phyloP scores from a whole-genome alignment of 352 stramenopile species.

The Phytophthora meadii region DNA sequence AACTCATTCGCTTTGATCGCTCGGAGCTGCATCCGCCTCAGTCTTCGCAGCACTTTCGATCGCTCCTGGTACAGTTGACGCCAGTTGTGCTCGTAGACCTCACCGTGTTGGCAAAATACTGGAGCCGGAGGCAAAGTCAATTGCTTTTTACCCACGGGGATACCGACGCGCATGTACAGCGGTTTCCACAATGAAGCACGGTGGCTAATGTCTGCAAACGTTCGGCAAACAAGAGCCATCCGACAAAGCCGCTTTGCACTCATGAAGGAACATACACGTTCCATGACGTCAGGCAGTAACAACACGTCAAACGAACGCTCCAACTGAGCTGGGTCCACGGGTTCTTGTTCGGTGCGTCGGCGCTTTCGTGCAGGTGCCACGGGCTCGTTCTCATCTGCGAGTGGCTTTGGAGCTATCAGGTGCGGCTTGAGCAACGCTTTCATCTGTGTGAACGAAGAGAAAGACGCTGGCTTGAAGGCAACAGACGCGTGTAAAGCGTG shows the following conservation, averaged over 20 bases:
- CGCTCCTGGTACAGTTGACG: constrained; percentile 39
- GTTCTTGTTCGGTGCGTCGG: constrained; percentile 10
- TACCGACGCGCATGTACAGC: constrained; percentile 43
- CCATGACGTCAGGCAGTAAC: constrained; percentile 69
- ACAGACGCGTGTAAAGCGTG: constrained; percentile 7
- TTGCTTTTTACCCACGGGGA: constrained; percentile 11
- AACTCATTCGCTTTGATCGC: constrained; percentile 10
- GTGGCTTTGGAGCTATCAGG: constrained; percentile 16
- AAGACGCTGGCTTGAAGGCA: constrained; percentile 7
- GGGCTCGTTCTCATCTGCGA: constrained; percentile 24
- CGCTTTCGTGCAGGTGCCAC: constrained; percentile 19
- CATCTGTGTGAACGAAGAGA: constrained; percentile 33
- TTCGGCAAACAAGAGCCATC: constrained; percentile 58
- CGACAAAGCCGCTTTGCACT: constrained; percentile 73
- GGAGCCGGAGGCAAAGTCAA: constrained; percentile 8
- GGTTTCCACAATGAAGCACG: constrained; percentile 46
- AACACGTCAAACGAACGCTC: constrained; percentile 59
- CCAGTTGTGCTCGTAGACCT: constrained; percentile 47
- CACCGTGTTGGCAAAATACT: constrained; percentile 37
- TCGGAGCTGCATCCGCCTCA: constrained; percentile 33
- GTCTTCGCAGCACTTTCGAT: constrained; percentile 24
- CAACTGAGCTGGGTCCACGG: constrained; percentile 38
- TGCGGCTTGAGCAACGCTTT: constrained; percentile 37
- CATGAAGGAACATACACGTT: constrained; percentile 73
- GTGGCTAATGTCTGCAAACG: constrained; percentile 48